Evolutionary conservation across 208 protist species (phyloP), one percentile per base, ranked within the genome.

Genomic region (Leishmania amazonensis): DNA sequence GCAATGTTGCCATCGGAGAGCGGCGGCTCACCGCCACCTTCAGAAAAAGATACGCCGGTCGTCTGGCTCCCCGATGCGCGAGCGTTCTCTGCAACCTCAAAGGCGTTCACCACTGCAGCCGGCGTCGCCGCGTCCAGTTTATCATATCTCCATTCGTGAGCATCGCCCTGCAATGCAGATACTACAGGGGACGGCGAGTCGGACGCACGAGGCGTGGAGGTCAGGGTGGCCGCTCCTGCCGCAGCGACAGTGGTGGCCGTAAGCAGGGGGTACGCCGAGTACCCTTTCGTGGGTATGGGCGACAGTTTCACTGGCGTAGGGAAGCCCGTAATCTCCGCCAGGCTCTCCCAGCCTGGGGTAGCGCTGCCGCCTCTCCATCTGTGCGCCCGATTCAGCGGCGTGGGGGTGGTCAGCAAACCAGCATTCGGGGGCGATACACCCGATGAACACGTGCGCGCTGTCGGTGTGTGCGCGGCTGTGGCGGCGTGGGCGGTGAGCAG

Each of bases 221-320:
- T 31, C 40, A 24, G 7, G 6, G 8, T 78, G 31, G 31, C 0
- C 13, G 1, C 31, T 51, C 3, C 57, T 11, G 75, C 31, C 49
- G 70, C 67, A 49, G 62, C 54, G 31, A 6, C 42, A 64, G 57
- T 58, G 40, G 54, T 64, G 75, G 38, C 38, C n/a, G 13, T 2
- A 42, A 49, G 19, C 4, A 31, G 24, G 11, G 57, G 38, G 75
- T n/a, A 53, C 38, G 21, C 24, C 17, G 65, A 40, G 65, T 86
- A 87, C 24, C 57, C 72, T 67, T 93, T 93, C 2, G 80, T 91
- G 4, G 90, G 90, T 35, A 93, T 91, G 38, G 90, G 88, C 4
- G 88, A 93, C 35, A 91, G 78, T 67, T 91, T 91, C 71, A 93
- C 87, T 0, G 90, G 90, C 9, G 90, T 88, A 0, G 90, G 90